Evolutionary conservation across 768 basidiomycete species (phyloP).

Genomic region (Podaxis carcinomalis): DNA sequence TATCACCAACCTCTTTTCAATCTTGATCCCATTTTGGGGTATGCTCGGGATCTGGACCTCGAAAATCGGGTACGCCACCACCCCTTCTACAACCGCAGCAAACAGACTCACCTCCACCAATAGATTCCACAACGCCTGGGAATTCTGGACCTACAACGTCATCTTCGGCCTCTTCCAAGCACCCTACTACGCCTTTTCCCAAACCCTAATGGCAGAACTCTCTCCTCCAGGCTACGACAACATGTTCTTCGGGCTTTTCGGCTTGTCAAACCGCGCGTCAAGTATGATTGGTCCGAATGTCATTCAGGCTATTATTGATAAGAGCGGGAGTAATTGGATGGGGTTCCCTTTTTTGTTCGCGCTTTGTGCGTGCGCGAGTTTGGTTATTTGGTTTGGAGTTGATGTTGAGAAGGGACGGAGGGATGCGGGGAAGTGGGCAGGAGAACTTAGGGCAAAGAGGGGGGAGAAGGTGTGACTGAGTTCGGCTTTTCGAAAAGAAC

Average conservation of each 20-base stretch:
- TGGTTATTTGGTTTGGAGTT: slow-evolving; percentile 76
- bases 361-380: slow-evolving; percentile 57
- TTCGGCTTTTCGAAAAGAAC: neutral
- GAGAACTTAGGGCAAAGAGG: slow-evolving; percentile 19
- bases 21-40: slow-evolving; percentile 81
- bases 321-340: slow-evolving; percentile 70
- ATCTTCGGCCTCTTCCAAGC: slow-evolving; percentile 81
- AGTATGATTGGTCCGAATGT: slow-evolving; percentile 86
- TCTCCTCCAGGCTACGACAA: slow-evolving; percentile 87
- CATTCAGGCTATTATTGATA: slow-evolving; percentile 77
- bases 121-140: slow-evolving; percentile 75
- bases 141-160: slow-evolving; percentile 86
- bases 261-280: slow-evolving; percentile 80
- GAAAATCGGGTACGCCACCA: slow-evolving; percentile 54
- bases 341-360: slow-evolving; percentile 85
- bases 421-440: slow-evolving; percentile 60
- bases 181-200: slow-evolving; percentile 83
- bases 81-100: neutral
- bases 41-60: slow-evolving; percentile 83
- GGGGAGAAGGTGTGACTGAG: neutral
- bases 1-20: slow-evolving; percentile 71
- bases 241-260: slow-evolving; percentile 86
- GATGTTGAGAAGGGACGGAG: slow-evolving; percentile 59
- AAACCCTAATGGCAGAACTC: slow-evolving; percentile 88
- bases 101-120: neutral